phyloP scores from a whole-genome alignment of 352 stramenopile species.

The Phytophthora pinifolia region DNA sequence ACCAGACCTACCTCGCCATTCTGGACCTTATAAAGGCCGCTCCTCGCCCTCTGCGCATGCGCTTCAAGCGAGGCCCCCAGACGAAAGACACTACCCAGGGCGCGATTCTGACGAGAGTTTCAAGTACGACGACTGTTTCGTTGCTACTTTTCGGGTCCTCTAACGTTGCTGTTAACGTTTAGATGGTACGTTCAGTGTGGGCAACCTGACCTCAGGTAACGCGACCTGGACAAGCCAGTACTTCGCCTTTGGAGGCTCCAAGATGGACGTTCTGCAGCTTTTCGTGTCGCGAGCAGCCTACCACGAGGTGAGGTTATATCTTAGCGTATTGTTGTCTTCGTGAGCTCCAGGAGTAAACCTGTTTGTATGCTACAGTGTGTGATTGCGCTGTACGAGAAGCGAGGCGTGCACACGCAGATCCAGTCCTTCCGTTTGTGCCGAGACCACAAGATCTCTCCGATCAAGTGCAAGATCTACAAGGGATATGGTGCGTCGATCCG shows the following conservation, averaged over 20 bases:
- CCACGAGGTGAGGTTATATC: slow-evolving; percentile 50
- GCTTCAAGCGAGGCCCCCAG: slow-evolving; percentile 63
- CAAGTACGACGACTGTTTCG: slow-evolving; percentile 39
- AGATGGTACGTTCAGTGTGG: slow-evolving; percentile 84
- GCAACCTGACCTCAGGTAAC: slow-evolving; percentile 78
- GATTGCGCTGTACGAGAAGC: slow-evolving; percentile 85
- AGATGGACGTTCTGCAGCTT: slow-evolving; percentile 83
- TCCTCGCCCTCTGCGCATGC: slow-evolving; percentile 70
- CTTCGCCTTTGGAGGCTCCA: slow-evolving; percentile 78
- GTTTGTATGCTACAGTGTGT: slow-evolving; percentile 47
- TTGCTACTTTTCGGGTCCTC: neutral
- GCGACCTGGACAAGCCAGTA: slow-evolving; percentile 79
- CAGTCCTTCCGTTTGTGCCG: slow-evolving; percentile 80
- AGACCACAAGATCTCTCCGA: slow-evolving; percentile 85
- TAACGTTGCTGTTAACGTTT: slow-evolving; percentile 19
- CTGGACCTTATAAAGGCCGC: slow-evolving; percentile 79
- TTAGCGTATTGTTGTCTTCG: neutral
- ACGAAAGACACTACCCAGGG: slow-evolving; percentile 76
- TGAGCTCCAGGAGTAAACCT: neutral
- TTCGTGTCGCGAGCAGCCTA: slow-evolving; percentile 83
- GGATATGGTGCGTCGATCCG: slow-evolving; percentile 49
- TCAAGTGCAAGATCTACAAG: slow-evolving; percentile 90
- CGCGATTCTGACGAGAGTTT: slow-evolving; percentile 75
- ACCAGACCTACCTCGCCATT: slow-evolving; percentile 64
- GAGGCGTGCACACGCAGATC: slow-evolving; percentile 78